phyloP scores from a whole-genome alignment of 176 grass and related monocot genomes.

The Eremochloa ophiuroides region DNA sequence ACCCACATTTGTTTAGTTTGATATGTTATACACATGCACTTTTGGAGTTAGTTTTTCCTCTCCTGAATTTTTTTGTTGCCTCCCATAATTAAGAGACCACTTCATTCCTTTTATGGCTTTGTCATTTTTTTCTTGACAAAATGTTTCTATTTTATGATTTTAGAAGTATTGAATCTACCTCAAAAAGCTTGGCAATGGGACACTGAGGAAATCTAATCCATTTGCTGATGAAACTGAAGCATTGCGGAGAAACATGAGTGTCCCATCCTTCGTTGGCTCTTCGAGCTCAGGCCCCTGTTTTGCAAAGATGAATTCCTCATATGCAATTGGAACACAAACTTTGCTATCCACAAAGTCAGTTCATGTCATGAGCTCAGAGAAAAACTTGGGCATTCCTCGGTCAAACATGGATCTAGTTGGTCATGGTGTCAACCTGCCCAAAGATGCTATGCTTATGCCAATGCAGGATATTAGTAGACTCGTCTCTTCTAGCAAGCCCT shows the following conservation, averaged over 20 bases:
- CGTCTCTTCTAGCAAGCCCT: background rate
- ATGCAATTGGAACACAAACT: background rate
- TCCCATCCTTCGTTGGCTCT: background rate
- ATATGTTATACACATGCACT: background rate
- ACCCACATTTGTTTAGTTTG: background rate
- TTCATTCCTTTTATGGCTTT: background rate
- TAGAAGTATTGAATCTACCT: constrained; percentile 66
- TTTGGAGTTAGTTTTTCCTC: background rate
- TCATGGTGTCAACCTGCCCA: background rate
- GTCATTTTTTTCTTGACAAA: background rate
- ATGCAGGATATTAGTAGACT: background rate
- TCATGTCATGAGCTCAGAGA: background rate
- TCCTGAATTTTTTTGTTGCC: background rate
- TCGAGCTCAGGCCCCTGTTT: background rate
- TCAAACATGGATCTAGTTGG: background rate
- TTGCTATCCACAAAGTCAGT: constrained; percentile 1
- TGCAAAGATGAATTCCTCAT: background rate
- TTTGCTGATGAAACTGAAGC: background rate
- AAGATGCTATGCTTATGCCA: background rate
- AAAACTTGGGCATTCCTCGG: background rate
- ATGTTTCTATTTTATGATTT: constrained; percentile 15
- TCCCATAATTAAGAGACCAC: constrained; percentile 23
- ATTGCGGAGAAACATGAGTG: background rate
- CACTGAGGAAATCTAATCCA: background rate
- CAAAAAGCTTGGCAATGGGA: constrained; percentile 23